Base-by-base conservation (phyloP, 2,329 filamentous ascomycete species). In the Sporothrix pallida region DNA sequence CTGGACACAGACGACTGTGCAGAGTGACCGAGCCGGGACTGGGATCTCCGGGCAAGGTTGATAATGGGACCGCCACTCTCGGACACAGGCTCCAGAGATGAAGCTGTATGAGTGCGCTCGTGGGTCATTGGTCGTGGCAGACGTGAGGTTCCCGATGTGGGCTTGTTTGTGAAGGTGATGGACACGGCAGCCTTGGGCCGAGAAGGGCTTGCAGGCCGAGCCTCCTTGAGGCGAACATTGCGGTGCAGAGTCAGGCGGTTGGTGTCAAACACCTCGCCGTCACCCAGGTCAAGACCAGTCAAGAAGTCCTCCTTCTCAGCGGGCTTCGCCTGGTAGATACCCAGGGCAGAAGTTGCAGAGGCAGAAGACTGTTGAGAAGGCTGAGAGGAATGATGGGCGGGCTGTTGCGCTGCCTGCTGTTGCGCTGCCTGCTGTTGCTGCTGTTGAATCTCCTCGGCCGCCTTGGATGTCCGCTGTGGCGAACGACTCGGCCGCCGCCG, bases 1-100 rank as follows among this genome's bases (percentile, higher is more conserved):
- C 89, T 89, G 76, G 89, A 87, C 17, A 91, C 82, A 20, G 92
- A 94, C 13, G 91, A 90, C 77, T 93, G 90, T 17, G 90, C 83
- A 12, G 90, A 89, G 80, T 95, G 92, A 13, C 65, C 89, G 42
- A 93, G 80, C 73, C 92, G 87, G 2, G 91, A 93, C 75, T 89
- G 88, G 58, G 92, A 89, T 76, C 90, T 86, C 73, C 89, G 87
- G 76, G 86, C 86, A 17, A 84, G 83, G 75, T 87, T 88, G 58
- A 80, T 76, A 67, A 92, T 88, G 23, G 93, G 89, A 3, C 91
- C 93, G 70, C 94, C 94, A 76, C 91, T 94, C 83, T 98, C 95
- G 54, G 94, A 97, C 6, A 98, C 94, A 26, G 95, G 94, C 80
- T 97, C 95, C n/a, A 98, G 87, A 20, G 92, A 91, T 12, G 92